These are phyloP conservation scores for Musa acuminata DNA, from an alignment of 176 grass and related monocot species.

Conservation along the genomic window DNA sequence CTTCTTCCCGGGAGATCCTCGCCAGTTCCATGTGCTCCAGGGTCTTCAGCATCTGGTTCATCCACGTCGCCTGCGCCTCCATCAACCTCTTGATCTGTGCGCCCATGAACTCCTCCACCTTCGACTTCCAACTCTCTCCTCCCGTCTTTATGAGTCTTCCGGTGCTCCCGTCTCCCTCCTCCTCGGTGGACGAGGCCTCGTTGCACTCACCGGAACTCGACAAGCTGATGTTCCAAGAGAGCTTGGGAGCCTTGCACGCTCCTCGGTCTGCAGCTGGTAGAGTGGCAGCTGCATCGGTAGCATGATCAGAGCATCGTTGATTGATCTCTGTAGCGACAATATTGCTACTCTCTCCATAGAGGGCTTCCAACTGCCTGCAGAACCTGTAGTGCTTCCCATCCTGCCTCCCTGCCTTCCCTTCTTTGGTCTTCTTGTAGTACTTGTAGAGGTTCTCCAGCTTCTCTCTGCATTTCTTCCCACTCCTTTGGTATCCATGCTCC, in stretches of 20 bases:
- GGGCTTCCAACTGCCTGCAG: conserved; percentile 80
- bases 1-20: conserved; percentile 10
- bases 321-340: background rate
- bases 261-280: background rate
- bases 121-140: background rate
- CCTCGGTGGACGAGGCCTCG: background rate
- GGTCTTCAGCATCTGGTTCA: conserved; percentile 8
- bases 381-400: conserved; percentile 78
- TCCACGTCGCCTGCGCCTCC: conserved; percentile 14
- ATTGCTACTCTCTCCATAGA: conserved; percentile 36
- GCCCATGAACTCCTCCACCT: conserved; percentile 3
- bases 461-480: conserved; percentile 93
- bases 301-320: background rate
- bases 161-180: background rate
- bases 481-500: conserved; percentile 69
- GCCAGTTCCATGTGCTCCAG: conserved; percentile 21
- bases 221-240: background rate
- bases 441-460: conserved; percentile 98
- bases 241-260: background rate
- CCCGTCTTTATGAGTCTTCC: background rate
- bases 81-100: conserved; percentile 9
- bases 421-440: conserved; percentile 98
- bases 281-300: background rate
- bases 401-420: conserved; percentile 50
- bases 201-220: background rate